These are phyloP conservation scores for Venturiaceae sp. DNA, from an alignment of 2,329 filamentous ascomycete species.

Conservation along the genomic window DNA sequence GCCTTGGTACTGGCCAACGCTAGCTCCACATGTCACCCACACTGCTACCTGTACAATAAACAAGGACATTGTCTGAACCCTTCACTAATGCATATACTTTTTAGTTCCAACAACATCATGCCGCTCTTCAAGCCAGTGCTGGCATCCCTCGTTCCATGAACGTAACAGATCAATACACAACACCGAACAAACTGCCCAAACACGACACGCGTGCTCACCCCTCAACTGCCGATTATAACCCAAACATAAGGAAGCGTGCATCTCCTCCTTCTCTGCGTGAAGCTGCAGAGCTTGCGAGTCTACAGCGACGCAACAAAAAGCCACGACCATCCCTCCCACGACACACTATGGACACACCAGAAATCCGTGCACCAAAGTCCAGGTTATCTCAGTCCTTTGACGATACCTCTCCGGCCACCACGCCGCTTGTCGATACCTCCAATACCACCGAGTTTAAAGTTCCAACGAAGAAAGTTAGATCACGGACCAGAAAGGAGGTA, in stretches of 20 bases:
- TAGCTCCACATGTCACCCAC: no score
- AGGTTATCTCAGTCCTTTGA: constrained; percentile 14
- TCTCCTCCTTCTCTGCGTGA: constrained; percentile 46
- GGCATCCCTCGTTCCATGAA: background rate
- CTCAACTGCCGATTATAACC: background rate
- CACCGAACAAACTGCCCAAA: background rate
- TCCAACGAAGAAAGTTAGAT: background rate
- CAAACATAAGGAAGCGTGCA: constrained; percentile 32
- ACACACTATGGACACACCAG: constrained; percentile 6
- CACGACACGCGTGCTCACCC: background rate
- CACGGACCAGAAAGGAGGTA: background rate
- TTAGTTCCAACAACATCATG: background rate
- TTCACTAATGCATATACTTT: background rate
- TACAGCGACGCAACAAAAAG: constrained; percentile 41
- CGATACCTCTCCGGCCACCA: constrained; percentile 21
- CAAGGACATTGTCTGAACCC: no score
- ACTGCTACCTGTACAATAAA: no score
- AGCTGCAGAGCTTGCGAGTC: constrained; percentile 37
- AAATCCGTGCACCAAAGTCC: constrained; percentile 3
- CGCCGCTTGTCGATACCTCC: constrained; percentile 26
- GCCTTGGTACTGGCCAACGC: background rate
- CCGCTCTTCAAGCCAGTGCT: no score
- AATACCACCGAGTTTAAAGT: constrained; percentile 13
- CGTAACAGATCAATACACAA: background rate
- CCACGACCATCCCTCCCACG: constrained; percentile 21